Evolutionary conservation across 441 rosid species (phyloP), one percentile per base, ranked within the genome.

Genomic region (California macrophylla): DNA sequence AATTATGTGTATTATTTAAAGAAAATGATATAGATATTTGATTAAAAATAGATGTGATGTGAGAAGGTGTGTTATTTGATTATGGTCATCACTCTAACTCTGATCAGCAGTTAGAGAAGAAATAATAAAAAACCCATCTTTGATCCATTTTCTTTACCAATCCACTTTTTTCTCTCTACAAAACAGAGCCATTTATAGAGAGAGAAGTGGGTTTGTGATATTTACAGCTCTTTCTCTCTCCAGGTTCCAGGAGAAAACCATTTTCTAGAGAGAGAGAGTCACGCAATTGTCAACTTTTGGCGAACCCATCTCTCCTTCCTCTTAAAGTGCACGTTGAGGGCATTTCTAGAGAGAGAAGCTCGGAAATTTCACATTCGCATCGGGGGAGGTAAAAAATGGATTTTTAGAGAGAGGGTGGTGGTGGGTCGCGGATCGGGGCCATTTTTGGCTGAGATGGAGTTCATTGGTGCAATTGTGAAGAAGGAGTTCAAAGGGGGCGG

Each of bases 381-480:
- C 56, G 56, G 21, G 20, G 21, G 3, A n/a, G 54, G 54, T 15
- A n/a, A 4, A n/a, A n/a, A 47, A 47, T 15, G 20, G 20, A 7
- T 2, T 47, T 47, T 6, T n/a, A n/a, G 23, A 16, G 23, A 16
- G n/a, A 10, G n/a, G n/a, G 45, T 6, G 45, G 45, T 38, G 45
- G 45, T 38, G 45, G 15, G 1, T 9, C 1, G 56, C 56, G 21
- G 56, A 47, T 47, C 56, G 21, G 21, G 8, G 56, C 15, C 15
- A 12, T 8, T 40, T 40, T 13, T 40, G 15, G 21, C 16, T n/a
- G 67, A 18, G 60, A 89, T 89, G 92, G 95, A 90, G 74, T 86
- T 78, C 40, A 72, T 89, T 16, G 96, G 95, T 10, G 82, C 80
- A 83, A 72, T 70, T 64, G 85, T 92, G 68, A 76, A 69, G 83